Evolutionary conservation across 192 early-diverging fungal species (phyloP), one percentile per base, ranked within the genome.

Genomic region (Coemansia sp.): DNA sequence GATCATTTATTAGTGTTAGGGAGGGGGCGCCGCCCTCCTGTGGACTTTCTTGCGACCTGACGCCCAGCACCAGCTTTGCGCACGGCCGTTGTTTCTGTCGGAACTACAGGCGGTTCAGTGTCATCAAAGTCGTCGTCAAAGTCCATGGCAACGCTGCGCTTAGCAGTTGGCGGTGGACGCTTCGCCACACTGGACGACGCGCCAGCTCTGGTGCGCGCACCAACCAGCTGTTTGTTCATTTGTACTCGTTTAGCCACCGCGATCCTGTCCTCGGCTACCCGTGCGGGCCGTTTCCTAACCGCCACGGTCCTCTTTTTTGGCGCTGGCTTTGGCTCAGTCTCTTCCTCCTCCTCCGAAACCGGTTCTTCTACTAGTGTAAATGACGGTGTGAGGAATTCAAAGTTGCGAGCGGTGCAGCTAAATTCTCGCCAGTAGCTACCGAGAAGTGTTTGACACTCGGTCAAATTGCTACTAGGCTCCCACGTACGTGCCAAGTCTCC

Each of bases 1-100:
- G 43, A 49, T 49, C 8, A n/a, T 49, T 46, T 49, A 49, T 21
- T 21, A 19, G n/a, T 8, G 47, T 6, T 6, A 49, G 28, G 28
- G 13, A 5, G 55, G 28, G 52, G 60, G 43, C 26, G n/a, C 28
- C 58, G 44, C 13, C 71, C 59, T 14, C 76, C 76, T 8, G 76
- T 78, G 9, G 76, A 78, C 40, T 78, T 78, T 61, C 77, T 73
- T 0, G 72, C 77, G 13, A 61, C 55, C 66, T 73, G 77, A 1
- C 38, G 2, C 10, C 65, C 47, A 21, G 50, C 5, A 7, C 30
- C 5, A 19, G 21, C 19, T 26, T 23, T 52, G 11, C 13, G 6
- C 35, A 37, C 35, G 35, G 7, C 35, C 35, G 35, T 8, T 37
- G 35, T 37, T 37, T 37, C 35, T 16, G 4, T 16, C 4, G 32